Evolutionary conservation across 2,329 filamentous ascomycete genomes (phyloP).

Genomic region (Pseudocercospora vitis): DNA sequence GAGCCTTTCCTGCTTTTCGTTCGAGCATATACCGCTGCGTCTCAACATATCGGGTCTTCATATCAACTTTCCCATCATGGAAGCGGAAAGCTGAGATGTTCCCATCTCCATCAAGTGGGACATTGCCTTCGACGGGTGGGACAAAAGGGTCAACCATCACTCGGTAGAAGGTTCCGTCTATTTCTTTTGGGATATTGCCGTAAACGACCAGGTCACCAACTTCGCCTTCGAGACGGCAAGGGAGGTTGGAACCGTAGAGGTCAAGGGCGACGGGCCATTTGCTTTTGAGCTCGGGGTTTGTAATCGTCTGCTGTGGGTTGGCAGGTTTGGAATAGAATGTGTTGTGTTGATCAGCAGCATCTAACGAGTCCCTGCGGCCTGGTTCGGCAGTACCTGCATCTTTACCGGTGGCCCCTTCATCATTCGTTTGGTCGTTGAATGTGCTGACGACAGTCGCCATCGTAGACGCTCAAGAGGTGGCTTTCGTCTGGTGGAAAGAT

Average conservation of each 20-base stretch:
- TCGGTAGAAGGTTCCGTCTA: constrained; percentile 42
- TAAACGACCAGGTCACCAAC: constrained; percentile 35
- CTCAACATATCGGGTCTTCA: constrained; percentile 46
- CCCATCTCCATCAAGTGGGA: constrained; percentile 49
- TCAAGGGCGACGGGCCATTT: constrained; percentile 24
- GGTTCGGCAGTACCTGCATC: neutral
- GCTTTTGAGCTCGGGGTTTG: constrained; percentile 10
- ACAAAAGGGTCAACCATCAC: constrained; percentile 57
- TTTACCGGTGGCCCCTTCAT: neutral
- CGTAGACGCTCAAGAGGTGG: neutral
- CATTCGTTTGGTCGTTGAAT: neutral
- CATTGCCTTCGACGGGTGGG: constrained; percentile 58
- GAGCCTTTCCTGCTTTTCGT: constrained; percentile 38
- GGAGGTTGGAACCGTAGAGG: constrained; percentile 29
- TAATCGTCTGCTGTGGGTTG: neutral
- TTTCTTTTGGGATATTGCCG: constrained; percentile 35
- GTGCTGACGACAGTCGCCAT: neutral
- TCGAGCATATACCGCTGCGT: constrained; percentile 46
- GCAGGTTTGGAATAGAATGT: neutral
- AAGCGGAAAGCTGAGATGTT: constrained; percentile 46
- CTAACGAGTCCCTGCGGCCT: neutral
- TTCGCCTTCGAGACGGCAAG: constrained; percentile 45
- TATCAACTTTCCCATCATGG: constrained; percentile 43
- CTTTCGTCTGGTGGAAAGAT: neutral
- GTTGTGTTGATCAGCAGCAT: neutral